Conservation (phyloP, 345 rosid species). For the Theobroma cacao region DNA sequence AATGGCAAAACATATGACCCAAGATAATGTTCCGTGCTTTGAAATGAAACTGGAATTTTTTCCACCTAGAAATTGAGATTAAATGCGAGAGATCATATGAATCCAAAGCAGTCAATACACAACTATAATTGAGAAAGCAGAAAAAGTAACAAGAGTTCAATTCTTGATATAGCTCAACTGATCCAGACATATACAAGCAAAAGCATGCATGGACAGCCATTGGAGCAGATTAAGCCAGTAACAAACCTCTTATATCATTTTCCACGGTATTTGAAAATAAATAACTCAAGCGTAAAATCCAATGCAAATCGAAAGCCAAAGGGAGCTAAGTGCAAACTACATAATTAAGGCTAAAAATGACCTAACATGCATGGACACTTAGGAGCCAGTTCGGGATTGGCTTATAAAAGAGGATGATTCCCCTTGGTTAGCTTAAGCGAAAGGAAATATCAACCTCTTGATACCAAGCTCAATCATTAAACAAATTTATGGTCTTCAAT, state of each 20-base stretch:
- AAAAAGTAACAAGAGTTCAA: background rate
- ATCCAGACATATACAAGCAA: background rate
- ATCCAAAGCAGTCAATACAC: background rate
- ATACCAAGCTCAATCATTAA: no score
- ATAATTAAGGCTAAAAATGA: background rate
- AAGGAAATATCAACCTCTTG: background rate
- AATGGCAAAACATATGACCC: conserved; percentile 32
- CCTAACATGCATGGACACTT: background rate
- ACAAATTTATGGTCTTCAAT: background rate
- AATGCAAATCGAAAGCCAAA: background rate
- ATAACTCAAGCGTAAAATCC: background rate
- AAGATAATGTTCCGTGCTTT: conserved; percentile 25
- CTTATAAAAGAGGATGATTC: background rate
- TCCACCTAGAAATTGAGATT: conserved; percentile 24
- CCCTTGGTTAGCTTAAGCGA: background rate
- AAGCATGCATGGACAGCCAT: background rate
- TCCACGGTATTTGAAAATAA: background rate
- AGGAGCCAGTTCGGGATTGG: background rate
- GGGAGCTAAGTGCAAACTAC: background rate
- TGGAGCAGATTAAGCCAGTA: background rate
- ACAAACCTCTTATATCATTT: background rate
- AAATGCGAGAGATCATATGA: background rate
- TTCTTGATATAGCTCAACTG: background rate
- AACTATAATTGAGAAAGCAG: no score
- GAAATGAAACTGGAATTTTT: conserved; percentile 33